Evolutionary conservation across 2,329 filamentous ascomycete species (phyloP).

Genomic region (Camillea tinctor): DNA sequence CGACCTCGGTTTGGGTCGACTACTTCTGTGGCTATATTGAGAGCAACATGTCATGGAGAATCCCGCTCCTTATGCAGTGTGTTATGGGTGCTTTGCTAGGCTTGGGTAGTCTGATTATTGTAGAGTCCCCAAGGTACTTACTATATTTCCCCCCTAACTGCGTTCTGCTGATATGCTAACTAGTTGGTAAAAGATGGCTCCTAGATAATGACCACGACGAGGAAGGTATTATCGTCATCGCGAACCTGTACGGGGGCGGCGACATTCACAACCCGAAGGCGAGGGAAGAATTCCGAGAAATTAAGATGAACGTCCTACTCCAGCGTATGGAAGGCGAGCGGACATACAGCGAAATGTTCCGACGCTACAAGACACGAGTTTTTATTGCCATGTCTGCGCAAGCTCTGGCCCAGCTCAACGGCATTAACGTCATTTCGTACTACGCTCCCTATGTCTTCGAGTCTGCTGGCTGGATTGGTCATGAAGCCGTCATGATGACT

Average conservation of each 20-base stretch:
- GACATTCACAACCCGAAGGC: conserved; percentile 93
- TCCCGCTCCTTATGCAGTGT: conserved; percentile 90
- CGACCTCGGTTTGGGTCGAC: conserved; percentile 97
- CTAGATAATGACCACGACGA: conserved; percentile 97
- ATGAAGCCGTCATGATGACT: conserved; percentile 92
- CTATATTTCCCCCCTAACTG: conserved; percentile 14
- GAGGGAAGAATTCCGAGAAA: conserved; percentile 93
- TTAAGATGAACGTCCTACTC: conserved; percentile 96
- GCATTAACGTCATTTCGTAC: conserved; percentile 99
- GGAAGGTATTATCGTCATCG: conserved; percentile 97
- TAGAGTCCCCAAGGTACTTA: conserved; percentile 89
- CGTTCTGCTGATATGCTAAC: conserved; percentile 27
- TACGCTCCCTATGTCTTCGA: conserved; percentile 97
- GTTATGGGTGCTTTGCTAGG: conserved; percentile 87
- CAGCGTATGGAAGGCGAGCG: conserved; percentile 94
- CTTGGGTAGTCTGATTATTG: conserved; percentile 85
- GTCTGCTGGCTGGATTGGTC: conserved; percentile 91
- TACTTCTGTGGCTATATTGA: conserved; percentile 94
- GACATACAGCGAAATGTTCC: conserved; percentile 92
- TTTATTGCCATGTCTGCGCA: conserved; percentile 99
- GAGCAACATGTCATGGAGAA: conserved; percentile 81
- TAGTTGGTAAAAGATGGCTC: conserved; percentile 71
- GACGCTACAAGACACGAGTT: conserved; percentile 83
- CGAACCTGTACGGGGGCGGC: conserved; percentile 92
- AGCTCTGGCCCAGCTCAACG: conserved; percentile 91